phyloP scores from a whole-genome alignment of 495 filamentous ascomycete species.

The Usnea hakonensis region DNA sequence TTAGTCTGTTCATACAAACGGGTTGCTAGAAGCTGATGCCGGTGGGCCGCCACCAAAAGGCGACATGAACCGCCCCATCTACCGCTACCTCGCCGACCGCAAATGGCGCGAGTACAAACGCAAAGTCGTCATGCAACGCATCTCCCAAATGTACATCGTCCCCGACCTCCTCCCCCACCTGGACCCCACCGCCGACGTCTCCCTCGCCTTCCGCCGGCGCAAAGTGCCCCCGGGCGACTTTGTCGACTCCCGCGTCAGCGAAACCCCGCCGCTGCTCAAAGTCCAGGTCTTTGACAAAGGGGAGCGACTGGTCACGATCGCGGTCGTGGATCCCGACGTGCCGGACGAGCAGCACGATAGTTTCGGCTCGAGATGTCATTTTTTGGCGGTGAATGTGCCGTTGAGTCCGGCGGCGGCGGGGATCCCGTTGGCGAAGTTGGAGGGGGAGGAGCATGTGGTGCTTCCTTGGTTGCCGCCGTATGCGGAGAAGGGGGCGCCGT shows the following conservation, averaged over 20 bases:
- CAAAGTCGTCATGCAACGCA: conserved; percentile 71
- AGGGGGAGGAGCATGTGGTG: conserved; percentile 53
- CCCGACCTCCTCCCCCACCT: conserved; percentile 89
- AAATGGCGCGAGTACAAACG: conserved; percentile 81
- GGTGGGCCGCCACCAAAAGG: conserved; percentile 41
- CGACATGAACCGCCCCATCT: conserved; percentile 94
- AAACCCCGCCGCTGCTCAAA: conserved; percentile 60
- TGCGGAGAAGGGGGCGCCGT: conserved; percentile 82
- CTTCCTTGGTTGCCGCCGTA: conserved; percentile 78
- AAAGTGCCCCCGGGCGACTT: conserved; percentile 68
- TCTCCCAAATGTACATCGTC: conserved; percentile 78
- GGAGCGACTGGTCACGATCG: conserved; percentile 72
- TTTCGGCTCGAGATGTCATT: conserved; percentile 78
- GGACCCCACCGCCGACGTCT: conserved; percentile 69
- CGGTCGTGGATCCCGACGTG: conserved; percentile 84
- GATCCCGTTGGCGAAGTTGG: conserved; percentile 45
- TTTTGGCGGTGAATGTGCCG: conserved; percentile 62
- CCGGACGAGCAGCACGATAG: conserved; percentile 68
- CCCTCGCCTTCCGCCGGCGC: conserved; percentile 63
- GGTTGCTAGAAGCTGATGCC: not conserved
- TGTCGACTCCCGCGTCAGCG: conserved; percentile 62
- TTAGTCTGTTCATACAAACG: not conserved
- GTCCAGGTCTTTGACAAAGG: conserved; percentile 80
- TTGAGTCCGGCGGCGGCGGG: conserved; percentile 48
- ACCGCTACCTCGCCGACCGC: conserved; percentile 76